Evolutionary conservation across 2,329 filamentous ascomycete species (phyloP).

Genomic region (Lecanosticta acicola): DNA sequence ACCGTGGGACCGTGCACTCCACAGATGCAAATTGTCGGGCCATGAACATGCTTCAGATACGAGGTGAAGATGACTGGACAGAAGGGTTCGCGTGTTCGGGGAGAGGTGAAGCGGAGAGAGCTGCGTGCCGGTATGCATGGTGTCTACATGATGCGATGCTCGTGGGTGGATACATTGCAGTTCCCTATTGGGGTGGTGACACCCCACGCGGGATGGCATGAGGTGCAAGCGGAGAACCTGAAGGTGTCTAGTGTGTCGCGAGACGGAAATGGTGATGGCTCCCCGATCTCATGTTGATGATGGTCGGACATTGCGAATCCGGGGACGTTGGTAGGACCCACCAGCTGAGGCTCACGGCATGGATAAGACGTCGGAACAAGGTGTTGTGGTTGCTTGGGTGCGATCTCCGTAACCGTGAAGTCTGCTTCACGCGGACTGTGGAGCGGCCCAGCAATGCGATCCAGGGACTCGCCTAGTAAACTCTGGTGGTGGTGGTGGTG

Average conservation of each 20-base stretch:
- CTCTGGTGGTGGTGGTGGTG: too few relatives aligned
- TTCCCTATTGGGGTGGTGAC: background rate
- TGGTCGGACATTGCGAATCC: background rate
- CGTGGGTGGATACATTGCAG: background rate
- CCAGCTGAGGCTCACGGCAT: too few relatives aligned
- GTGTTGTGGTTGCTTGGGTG: background rate
- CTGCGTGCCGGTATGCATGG: background rate
- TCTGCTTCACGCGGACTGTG: background rate
- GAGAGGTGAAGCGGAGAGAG: background rate
- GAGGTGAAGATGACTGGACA: too few relatives aligned
- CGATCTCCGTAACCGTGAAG: background rate
- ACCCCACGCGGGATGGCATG: background rate
- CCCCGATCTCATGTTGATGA: background rate
- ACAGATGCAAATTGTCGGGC: background rate
- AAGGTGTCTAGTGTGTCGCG: background rate
- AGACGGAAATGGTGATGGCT: background rate
- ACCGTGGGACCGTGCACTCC: background rate
- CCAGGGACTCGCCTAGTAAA: background rate
- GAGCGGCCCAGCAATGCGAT: background rate
- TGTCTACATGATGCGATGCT: too few relatives aligned
- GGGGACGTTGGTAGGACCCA: background rate
- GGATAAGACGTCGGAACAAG: background rate
- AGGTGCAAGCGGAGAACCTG: background rate
- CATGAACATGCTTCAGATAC: too few relatives aligned
- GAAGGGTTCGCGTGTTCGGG: background rate